Conservation (phyloP, 495 filamentous ascomycete genomes). For the Neurospora cerealis region DNA sequence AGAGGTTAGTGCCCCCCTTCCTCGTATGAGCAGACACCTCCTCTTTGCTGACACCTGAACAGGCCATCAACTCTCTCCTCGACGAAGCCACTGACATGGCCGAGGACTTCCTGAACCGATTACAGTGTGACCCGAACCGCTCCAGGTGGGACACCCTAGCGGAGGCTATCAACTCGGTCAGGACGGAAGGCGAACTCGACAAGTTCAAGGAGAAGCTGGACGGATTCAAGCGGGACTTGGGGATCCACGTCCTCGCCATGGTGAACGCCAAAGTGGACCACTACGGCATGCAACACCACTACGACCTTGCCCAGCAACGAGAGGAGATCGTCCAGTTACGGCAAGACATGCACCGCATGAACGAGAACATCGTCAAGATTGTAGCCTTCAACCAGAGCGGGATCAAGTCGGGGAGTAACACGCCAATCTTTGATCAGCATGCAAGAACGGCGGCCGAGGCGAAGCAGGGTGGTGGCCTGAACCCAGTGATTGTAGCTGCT, state of each 20-base stretch:
- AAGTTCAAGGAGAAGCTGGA: neutral
- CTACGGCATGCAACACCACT: neutral
- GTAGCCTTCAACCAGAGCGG: neutral
- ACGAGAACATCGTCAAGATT: neutral
- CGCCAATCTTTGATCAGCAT: neutral
- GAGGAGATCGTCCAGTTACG: neutral
- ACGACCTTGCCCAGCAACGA: neutral
- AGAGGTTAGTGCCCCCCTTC: neutral
- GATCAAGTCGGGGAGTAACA: neutral
- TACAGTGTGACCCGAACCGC: neutral
- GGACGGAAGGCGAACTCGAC: neutral
- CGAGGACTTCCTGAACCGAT: neutral
- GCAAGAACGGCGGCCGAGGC: neutral
- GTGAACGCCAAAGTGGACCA: neutral
- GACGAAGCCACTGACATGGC: neutral
- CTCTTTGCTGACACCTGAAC: neutral
- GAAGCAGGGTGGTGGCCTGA: neutral
- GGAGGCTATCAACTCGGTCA: neutral
- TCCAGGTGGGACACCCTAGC: neutral
- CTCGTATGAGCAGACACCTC: neutral
- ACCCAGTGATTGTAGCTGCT: neutral
- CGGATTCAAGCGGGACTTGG: neutral
- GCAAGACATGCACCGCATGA: neutral
- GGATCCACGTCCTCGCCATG: neutral
- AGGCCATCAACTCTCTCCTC: neutral